phyloP scores from a whole-genome alignment of 176 grass and related monocot species.

The bread wheat (Triticum aestivum) region DNA sequence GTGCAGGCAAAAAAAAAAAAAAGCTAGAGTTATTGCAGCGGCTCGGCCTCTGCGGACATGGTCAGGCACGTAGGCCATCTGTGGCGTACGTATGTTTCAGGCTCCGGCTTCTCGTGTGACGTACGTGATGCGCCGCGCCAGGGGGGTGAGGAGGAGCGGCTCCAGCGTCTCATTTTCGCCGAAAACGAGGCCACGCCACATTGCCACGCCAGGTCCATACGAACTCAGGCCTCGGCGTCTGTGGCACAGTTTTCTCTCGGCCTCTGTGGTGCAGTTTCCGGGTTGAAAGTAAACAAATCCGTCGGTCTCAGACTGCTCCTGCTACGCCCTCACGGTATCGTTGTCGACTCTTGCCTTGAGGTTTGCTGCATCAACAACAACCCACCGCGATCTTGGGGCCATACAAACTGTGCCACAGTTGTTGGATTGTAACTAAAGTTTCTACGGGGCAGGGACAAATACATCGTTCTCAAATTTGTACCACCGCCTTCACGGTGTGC shows the following conservation, averaged over 20 bases:
- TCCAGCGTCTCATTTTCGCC: not conserved
- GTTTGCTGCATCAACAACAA: too few relatives aligned
- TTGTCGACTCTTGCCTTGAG: too few relatives aligned
- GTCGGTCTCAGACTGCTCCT: not conserved
- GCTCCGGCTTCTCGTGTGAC: not conserved
- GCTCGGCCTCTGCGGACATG: not conserved
- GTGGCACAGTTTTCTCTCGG: not conserved
- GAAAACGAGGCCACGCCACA: not conserved
- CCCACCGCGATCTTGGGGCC: too few relatives aligned
- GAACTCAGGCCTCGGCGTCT: not conserved
- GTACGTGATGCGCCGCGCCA: not conserved
- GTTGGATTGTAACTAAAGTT: not conserved
- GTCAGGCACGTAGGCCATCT: not conserved
- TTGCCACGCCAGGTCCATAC: not conserved
- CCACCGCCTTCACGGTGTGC: not conserved
- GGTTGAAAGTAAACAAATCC: not conserved
- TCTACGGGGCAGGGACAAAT: not conserved
- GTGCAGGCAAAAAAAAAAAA: constrained; percentile 2
- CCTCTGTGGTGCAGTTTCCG: not conserved
- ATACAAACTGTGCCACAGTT: too few relatives aligned
- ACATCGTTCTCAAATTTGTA: not conserved
- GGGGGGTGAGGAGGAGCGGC: not conserved
- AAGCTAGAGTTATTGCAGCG: not conserved
- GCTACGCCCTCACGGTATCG: too few relatives aligned
- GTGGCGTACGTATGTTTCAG: not conserved